These are phyloP conservation scores for Tulasnella sp. DNA, from an alignment of 768 basidiomycete species.

Conservation along the genomic window DNA sequence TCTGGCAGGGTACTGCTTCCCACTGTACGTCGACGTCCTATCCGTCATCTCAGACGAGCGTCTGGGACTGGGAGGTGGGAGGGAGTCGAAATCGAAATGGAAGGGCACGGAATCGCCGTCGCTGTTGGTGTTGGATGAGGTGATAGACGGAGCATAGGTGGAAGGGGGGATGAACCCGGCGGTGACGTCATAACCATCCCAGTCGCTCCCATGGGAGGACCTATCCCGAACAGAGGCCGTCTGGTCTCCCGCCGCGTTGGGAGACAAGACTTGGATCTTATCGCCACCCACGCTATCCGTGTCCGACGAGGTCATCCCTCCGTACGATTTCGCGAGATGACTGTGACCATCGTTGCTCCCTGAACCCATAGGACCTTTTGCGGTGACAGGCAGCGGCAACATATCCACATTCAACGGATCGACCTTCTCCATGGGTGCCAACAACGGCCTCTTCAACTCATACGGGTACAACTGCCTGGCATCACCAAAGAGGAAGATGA, in stretches of 20 bases:
- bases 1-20: too few species aligned
- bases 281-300: too few species aligned
- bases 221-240: too few species aligned
- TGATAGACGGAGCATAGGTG: conserved; percentile 9
- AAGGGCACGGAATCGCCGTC: conserved; percentile 22
- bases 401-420: neutral
- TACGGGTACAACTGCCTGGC: conserved; percentile 21
- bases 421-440: neutral
- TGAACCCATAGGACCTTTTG: neutral
- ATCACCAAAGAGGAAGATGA: conserved; percentile 22
- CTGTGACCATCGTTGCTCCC: neutral
- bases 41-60: conserved; percentile 42
- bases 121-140: neutral
- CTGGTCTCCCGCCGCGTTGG: too few species aligned
- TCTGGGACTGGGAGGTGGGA: conserved; percentile 34
- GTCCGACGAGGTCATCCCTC: too few species aligned
- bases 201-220: too few species aligned
- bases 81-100: conserved; percentile 40
- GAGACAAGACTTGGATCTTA: too few species aligned
- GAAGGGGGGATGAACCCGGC: conserved; percentile 11
- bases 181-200: neutral
- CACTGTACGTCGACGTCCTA: conserved; percentile 46
- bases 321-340: too few species aligned
- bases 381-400: conserved; percentile 5
- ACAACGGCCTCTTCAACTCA: conserved; percentile 33